Evolutionary conservation across 148 eudicot genomes (phyloP), one percentile per base, ranked within the genome.

Genomic region (Vaccinium corymbosum): DNA sequence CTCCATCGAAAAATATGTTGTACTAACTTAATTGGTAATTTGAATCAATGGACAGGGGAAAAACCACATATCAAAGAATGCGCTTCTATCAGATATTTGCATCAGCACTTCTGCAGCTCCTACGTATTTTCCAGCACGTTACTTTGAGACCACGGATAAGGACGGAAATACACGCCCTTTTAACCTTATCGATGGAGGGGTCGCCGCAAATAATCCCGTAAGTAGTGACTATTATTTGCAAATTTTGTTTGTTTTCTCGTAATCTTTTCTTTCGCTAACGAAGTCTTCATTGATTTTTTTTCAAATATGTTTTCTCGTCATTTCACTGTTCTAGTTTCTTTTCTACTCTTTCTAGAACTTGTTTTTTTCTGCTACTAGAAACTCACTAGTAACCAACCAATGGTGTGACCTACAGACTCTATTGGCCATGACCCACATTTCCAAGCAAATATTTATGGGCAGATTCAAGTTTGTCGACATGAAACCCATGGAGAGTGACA

Each of bases 141-240:
- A 85, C 81, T 91, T 91, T 15, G 85, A 86, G 73, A 89, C 82
- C 25, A 46, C 72, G 66, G 89, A 87, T 73, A 77, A 49, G 1
- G 70, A 85, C 2, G 86, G 86, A 35, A 85, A 55, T 32, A 78
- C 53, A 1, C 85, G 83, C n/a, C 61, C 76, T 52, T 91, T 80
- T 42, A 72, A 91, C 78, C 93, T 91, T 75, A 82, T 91, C 11
- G 93, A 91, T 85, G 93, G 93, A 6, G 93, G 91, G 1, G 85
- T 91, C 12, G 93, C 87, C 53, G 91, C 91, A 38, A 89, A 86
- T 82, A 91, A 91, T 70, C 93, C 93, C 51, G 93, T 90, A 81
- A 79, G 83, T 64, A 71, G n/a, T 15, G 15, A 71, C 35, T 32
- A 35, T 71, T 32, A 35, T 71, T 35, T 71, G 35, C 76, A 25